Evolutionary conservation across 1,139 yeast genomes (phyloP), one percentile per base, ranked within the genome.

Genomic region (Hyphopichia burtonii): DNA sequence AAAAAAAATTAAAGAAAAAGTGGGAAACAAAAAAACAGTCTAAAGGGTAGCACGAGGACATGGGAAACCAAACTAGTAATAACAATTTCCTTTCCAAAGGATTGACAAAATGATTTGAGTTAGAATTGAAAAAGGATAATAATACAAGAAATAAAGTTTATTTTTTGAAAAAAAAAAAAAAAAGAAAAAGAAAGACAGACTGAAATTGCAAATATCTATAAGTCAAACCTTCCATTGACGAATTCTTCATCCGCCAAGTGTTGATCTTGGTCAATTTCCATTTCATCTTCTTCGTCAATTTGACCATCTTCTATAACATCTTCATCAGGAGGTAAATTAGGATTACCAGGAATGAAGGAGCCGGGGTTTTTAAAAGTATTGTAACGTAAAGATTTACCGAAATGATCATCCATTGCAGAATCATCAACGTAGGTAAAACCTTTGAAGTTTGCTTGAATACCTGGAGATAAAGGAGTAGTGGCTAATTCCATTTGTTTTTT

Each of bases 381-480:
- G 46, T 72, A 69, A 42, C 77, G 59, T 50, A 66, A 71, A 16
- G 73, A 66, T 55, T 68, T 68, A 39, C 76, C 72, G 50, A 85
- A 84, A 60, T 86, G 89, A 53, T 89, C 96, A 54, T 89, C 96
- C 74, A 91, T 83, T 20, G 94, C 80, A n/a, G 94, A 86, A 51
- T 87, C 97, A 59, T 90, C 97, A 37, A 93, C 97, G 63, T 87
- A 93, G 0, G 98, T 91, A 61, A 91, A 91, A 1, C 98, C 98
- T 57, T 89, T 88, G 66, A 93, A 93, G 59, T 90, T 90, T 41
- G 95, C 97, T 67, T 93, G 99, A 55, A 91, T 82, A 0, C 96
- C 96, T 2, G 96, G 96, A 9, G 95, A 84, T 48, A 93, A 71
- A 25, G 98, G 98, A 3, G 96, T 87, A 7, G 87, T 74, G 2